Conservation (phyloP, 768 basidiomycete genomes). For the Pluteus cervinus region DNA sequence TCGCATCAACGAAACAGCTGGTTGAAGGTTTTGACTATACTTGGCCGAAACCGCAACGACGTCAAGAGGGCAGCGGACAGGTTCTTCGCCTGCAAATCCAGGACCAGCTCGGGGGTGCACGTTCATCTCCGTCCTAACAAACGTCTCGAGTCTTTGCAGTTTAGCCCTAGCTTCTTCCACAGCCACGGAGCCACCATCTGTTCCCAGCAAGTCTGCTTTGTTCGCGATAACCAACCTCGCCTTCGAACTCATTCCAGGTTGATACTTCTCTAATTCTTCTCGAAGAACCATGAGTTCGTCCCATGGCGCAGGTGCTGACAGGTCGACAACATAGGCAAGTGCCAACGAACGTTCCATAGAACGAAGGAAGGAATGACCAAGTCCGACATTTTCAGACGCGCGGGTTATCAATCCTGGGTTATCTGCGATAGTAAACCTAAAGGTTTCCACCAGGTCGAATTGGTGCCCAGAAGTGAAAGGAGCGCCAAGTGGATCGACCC, state of each 20-base stretch:
- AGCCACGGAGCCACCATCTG: conserved; percentile 36
- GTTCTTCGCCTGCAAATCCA: conserved; percentile 21
- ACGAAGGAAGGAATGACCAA: conserved; percentile 91
- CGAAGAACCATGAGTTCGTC: conserved; percentile 67
- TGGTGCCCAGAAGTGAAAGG: conserved; percentile 30
- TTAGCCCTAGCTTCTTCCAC: conserved; percentile 53
- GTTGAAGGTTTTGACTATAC: conserved; percentile 72
- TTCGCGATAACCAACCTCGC: conserved; percentile 86
- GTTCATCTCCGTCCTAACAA: conserved; percentile 43
- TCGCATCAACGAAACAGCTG: conserved; percentile 63
- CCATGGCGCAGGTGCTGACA: conserved; percentile 70
- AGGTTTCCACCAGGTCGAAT: conserved; percentile 62
- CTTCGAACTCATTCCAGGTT: conserved; percentile 69
- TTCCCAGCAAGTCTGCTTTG: conserved; percentile 85
- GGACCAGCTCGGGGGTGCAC: no score
- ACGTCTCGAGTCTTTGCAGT: conserved; percentile 48
- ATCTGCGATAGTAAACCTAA: conserved; percentile 94
- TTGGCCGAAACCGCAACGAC: conserved; percentile 85
- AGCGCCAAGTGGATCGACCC: conserved; percentile 13
- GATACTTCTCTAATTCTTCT: conserved; percentile 81
- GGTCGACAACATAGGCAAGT: conserved; percentile 89
- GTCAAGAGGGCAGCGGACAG: no score
- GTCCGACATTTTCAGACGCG: conserved; percentile 84
- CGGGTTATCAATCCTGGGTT: conserved; percentile 89
- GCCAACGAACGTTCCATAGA: conserved; percentile 90